Evolutionary conservation across 139 green algal genomes (phyloP).

Genomic region (Chlorella sp.): DNA sequence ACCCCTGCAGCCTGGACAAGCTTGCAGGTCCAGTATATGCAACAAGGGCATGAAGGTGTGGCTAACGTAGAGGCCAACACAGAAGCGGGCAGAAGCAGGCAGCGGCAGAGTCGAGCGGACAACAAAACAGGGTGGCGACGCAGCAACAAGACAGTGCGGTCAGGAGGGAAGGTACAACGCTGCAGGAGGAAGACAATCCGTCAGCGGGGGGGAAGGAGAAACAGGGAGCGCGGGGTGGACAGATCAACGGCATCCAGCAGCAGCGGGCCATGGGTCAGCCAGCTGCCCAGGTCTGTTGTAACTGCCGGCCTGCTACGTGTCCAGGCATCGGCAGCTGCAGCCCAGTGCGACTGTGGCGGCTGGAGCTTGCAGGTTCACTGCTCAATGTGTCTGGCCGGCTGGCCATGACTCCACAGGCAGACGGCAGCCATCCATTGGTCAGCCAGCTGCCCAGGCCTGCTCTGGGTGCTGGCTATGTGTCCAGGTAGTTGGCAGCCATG

Average conservation of each 20-base stretch:
- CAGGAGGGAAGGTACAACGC: neutral
- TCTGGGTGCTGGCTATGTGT: too few species aligned
- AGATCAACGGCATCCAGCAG: neutral
- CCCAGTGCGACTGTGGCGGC: too few species aligned
- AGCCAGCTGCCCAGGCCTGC: neutral
- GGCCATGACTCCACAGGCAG: too few species aligned
- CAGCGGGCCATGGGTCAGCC: neutral
- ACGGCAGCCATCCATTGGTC: neutral
- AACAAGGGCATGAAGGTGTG: too few species aligned
- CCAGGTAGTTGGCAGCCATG: constrained; percentile 97
- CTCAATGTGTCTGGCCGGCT: too few species aligned
- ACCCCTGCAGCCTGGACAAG: too few species aligned
- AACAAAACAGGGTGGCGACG: neutral
- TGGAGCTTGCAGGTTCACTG: too few species aligned
- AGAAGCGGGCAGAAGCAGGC: neutral
- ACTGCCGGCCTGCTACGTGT: too few species aligned
- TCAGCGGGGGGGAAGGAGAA: neutral
- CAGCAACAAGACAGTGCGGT: neutral
- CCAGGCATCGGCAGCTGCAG: too few species aligned
- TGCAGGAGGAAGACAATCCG: too few species aligned
- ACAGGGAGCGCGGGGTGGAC: neutral
- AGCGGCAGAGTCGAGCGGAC: neutral
- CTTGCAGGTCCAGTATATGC: neutral
- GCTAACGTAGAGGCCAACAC: too few species aligned
- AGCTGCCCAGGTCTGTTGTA: too few species aligned